Base-by-base conservation (phyloP, 106 monocot species). In the Dendrobium huoshanense region DNA sequence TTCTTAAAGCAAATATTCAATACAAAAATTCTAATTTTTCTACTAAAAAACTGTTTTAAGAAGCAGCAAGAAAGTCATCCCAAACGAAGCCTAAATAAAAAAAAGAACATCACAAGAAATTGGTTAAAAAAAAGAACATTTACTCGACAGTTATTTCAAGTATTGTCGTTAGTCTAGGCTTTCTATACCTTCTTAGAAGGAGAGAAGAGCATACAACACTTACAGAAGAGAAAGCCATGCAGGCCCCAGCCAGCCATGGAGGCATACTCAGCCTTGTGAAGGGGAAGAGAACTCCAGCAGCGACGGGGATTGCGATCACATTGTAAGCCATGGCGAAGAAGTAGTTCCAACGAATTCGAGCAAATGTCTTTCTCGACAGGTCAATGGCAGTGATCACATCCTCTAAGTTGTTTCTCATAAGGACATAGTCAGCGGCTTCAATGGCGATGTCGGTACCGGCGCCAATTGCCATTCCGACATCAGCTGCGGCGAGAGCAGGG, bases 311-410 rank as follows among this genome's bases (percentile, higher is more conserved):
- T 13, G 92, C 94, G 1, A 94, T 67, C 8, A 96, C 68, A 44
- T 96, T 96, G 84, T 96, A 96, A 2, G 84, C 90, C 87, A 94
- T 91, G 47, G 96, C 96, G 72, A 94, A 96, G 75, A 91, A 83
- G 85, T 94, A 94, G 40, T 97, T 97, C 92, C 77, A 94, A 4
- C 92, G 87, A 25, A 97, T 97, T 0, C 94, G 82, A 4, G 84
- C 17, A n/a, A 97, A 94, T 0, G 96, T 97, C 82, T 89, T 97
- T 85, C 92, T 90, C 4, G 96, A 97, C n/a, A 97, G 90, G 55
- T 97, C 96, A 3, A 97, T 94, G 77, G 94, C 94, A 0, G 92
- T 97, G 72, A 97, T 94, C 20, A 97, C 96, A 33, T 97, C 96
- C 76, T 97, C 96, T 0, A 97, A 85, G 85, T 81, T 94, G 83